Evolutionary conservation across 768 basidiomycete genomes (phyloP), one percentile per base, ranked within the genome.

Genomic region (Lactarius vividus): DNA sequence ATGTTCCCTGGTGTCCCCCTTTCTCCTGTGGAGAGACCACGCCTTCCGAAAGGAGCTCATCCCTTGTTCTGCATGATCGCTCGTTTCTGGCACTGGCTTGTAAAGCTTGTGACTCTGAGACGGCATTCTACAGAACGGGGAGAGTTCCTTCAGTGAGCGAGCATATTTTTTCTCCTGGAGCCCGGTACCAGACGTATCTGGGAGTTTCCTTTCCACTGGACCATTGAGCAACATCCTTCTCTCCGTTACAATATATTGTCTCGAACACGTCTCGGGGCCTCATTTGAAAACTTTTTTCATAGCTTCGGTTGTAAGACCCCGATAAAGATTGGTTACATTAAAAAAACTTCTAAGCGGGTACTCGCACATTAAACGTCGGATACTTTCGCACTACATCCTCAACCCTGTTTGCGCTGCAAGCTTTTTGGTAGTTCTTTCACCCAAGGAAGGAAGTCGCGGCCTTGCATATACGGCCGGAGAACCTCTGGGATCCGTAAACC

Each of bases 401-500:
- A 85, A 58, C 74, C 81, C 66, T 83, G 85, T 78, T 94, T 94
- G 80, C 84, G 86, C 79, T 91, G 88, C 67, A 91, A 71, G 28
- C 81, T 82, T 78, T 92, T 94, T 11, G 92, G 91, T 66, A 94
- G 76, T 72, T 88, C 89, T 74, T 89, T 92, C 58, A 88, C 87
- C 82, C 87, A 94, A 18, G 91, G 91, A 55, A 95, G 73, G 77
- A 94, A 92, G n/a, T 89, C 87, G 3, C 96, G 85, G 4, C 97
- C 96, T 74, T 92, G 90, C 95, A 99, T 95, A 78, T 98, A 98
- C 59, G 94, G 94, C 67, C 88, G 85, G 29, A 98, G 83, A 3
- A 87, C 89, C 75, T 95, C 89, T 18, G 97, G 97, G 72, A 99
- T 88, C 59, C 86, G 82, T 64, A 99, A 80, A 31, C 96, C 96